A percentile compares a stretch with the other conserved stretches of the same genome.
phyloP scores from a whole-genome alignment of 2,329 filamentous ascomycete genomes.

The Aureobasidium sp. region DNA sequence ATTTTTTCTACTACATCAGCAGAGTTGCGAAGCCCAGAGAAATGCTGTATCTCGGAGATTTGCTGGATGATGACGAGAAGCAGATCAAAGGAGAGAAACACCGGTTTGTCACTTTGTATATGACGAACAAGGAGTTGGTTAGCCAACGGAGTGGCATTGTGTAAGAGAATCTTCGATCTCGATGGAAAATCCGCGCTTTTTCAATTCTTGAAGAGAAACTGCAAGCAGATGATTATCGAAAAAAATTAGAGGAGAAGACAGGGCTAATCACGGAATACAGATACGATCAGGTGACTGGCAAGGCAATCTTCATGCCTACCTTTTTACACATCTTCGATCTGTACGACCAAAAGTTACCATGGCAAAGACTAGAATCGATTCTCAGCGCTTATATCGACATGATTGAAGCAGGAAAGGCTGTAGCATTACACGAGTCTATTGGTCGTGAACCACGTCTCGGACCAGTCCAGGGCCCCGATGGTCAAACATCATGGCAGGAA shows the following conservation, averaged over 20 bases:
- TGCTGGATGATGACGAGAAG: conserved; percentile 22
- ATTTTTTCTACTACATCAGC: conserved; percentile 26
- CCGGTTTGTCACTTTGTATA: conserved; percentile 24
- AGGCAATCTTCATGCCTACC: conserved; percentile 26
- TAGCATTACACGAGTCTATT: conserved; percentile 22
- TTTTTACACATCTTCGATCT: conserved; percentile 26
- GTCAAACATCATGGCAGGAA: conserved; percentile 24
- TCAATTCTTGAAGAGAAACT: background rate
- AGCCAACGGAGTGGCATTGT: conserved; percentile 24
- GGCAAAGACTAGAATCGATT: conserved; percentile 27
- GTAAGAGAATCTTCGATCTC: conserved; percentile 9
- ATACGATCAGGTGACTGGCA: conserved; percentile 23
- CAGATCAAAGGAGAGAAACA: conserved; percentile 21
- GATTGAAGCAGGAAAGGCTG: conserved; percentile 26
- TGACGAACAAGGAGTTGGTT: conserved; percentile 22
- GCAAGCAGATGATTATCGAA: background rate
- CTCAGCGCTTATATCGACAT: conserved; percentile 27
- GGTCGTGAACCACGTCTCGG: conserved; percentile 11
- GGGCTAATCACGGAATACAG: conserved; percentile 5
- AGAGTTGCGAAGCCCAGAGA: conserved; percentile 21
- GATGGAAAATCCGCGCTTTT: background rate
- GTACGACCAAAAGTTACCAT: conserved; percentile 20
- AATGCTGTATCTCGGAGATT: conserved; percentile 22
- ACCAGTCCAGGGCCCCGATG: conserved; percentile 18
- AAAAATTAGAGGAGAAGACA: background rate